Evolutionary conservation across 768 basidiomycete genomes (phyloP).

Genomic region (Candolleomyces eurysporus): DNA sequence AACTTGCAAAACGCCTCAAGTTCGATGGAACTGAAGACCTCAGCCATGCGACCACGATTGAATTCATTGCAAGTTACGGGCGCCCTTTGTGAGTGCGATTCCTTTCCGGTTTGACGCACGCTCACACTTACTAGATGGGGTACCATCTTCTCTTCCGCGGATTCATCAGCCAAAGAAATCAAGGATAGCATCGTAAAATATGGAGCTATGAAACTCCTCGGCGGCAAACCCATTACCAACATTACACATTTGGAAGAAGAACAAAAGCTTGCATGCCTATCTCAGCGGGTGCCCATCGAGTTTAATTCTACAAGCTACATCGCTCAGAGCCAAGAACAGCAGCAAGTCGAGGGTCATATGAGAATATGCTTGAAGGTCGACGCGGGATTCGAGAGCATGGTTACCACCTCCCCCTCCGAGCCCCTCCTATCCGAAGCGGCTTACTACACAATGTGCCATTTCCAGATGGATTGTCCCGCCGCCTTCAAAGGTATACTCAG

Average conservation of each 20-base stretch:
- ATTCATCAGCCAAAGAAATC: neutral
- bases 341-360: conserved; percentile 30
- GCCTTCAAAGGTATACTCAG: conserved; percentile 9
- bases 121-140: neutral
- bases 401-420: conserved; percentile 25
- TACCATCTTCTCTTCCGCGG: neutral
- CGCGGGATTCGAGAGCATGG: conserved; percentile 16
- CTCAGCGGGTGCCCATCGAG: conserved; percentile 24
- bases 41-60: neutral
- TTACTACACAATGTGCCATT: conserved; percentile 13
- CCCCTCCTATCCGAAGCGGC: conserved; percentile 29
- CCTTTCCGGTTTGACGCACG: neutral
- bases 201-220: neutral
- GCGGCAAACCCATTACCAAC: neutral
- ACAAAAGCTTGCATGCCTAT: conserved; percentile 20
- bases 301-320: conserved; percentile 21
- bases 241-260: neutral
- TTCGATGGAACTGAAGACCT: neutral
- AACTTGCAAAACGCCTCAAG: neutral
- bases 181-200: neutral
- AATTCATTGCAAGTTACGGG: neutral
- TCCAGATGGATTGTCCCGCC: conserved; percentile 8
- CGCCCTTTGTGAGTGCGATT: neutral
- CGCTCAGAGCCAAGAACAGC: neutral
- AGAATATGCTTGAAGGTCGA: conserved; percentile 23